These are phyloP conservation scores for Pseudonitzschia multistriata DNA, from an alignment of 108 stramenopile species.

Conservation along the genomic window DNA sequence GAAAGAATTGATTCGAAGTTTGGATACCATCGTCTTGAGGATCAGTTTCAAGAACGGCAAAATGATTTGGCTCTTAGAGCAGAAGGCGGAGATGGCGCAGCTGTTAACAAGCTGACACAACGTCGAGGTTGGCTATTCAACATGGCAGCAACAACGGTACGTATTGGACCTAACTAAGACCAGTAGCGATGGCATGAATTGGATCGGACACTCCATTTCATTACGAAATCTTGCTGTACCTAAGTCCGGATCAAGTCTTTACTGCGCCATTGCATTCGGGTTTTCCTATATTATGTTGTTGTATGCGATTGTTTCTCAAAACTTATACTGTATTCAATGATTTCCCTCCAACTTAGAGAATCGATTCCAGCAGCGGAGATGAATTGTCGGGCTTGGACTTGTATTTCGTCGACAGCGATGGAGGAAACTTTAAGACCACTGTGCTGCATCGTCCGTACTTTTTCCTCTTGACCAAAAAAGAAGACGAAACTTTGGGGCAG, in stretches of 20 bases:
- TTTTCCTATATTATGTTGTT: no score
- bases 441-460: constrained; percentile 93
- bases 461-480: constrained; percentile 68
- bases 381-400: constrained; percentile 88
- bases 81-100: constrained; percentile 9
- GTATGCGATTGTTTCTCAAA: background rate
- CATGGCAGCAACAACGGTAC: constrained; percentile 85
- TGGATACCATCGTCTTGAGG: constrained; percentile 55
- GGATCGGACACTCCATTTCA: background rate
- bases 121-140: constrained; percentile 90
- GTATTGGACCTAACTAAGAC: constrained; percentile 5
- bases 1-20: constrained; percentile 56
- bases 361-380: constrained; percentile 34
- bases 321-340: background rate
- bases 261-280: background rate
- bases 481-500: constrained; percentile 67
- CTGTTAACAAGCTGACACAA: constrained; percentile 3
- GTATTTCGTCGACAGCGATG: constrained; percentile 70
- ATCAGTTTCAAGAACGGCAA: constrained; percentile 26
- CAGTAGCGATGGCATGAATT: no score
- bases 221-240: background rate
- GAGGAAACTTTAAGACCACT: constrained; percentile 87
- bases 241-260: background rate
- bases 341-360: constrained; percentile 4
- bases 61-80: background rate